Evolutionary conservation across 148 eudicot species (phyloP).

Genomic region (Cornus suecica): DNA sequence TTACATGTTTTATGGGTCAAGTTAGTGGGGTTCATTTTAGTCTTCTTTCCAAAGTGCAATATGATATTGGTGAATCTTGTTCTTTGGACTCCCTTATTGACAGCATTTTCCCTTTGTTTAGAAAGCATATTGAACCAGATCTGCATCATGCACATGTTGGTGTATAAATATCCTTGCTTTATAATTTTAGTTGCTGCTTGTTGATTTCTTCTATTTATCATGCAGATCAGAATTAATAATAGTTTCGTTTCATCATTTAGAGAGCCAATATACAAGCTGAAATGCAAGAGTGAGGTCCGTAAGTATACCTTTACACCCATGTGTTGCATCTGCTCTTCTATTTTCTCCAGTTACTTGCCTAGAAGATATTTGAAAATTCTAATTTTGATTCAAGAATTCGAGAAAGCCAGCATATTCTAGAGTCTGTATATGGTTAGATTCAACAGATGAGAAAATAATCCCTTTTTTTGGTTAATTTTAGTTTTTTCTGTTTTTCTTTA

Average conservation of each 20-base stretch:
- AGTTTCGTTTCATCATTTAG: constrained; percentile 97
- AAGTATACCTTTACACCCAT: background rate
- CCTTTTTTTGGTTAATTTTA: too few species aligned
- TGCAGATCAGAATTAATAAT: constrained; percentile 98
- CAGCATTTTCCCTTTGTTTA: constrained; percentile 95
- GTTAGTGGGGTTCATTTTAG: constrained; percentile 99
- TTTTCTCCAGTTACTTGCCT: background rate
- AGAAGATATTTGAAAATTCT: background rate
- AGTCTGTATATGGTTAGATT: background rate
- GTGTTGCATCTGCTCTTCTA: background rate
- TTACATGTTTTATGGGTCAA: constrained; percentile 26
- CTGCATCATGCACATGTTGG: constrained; percentile 98
- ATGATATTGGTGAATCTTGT: constrained; percentile 95
- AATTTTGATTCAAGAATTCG: background rate
- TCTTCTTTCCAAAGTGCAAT: constrained; percentile 95
- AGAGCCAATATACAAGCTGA: constrained; percentile 98
- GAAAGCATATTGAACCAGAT: constrained; percentile 99
- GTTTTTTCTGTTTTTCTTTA: background rate
- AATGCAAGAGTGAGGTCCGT: constrained; percentile 93
- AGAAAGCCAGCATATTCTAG: background rate
- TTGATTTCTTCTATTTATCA: constrained; percentile 27
- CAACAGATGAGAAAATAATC: too few species aligned
- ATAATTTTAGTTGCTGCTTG: constrained; percentile 4
- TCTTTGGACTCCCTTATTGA: constrained; percentile 92
- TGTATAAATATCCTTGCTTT: constrained; percentile 7